These are phyloP conservation scores for Fusarium sp. DNA, from an alignment of 2,329 filamentous ascomycete genomes.

Conservation along the genomic window DNA sequence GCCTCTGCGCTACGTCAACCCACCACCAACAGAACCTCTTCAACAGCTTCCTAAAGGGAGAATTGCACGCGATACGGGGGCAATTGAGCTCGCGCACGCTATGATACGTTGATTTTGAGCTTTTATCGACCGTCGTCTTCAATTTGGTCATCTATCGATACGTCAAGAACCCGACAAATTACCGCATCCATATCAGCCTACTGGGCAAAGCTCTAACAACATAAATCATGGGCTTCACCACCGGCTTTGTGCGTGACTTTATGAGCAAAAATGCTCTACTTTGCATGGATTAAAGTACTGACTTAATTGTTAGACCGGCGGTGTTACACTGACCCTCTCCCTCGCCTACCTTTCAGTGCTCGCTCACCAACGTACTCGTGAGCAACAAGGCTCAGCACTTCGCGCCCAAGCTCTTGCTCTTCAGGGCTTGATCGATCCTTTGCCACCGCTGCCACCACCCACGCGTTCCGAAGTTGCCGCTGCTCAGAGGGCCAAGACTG, in stretches of 20 bases:
- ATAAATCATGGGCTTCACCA: conserved; percentile 74
- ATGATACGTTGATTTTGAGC: conserved; percentile 48
- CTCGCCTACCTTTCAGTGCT: conserved; percentile 77
- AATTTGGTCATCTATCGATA: conserved; percentile 37
- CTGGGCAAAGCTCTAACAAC: conserved; percentile 40
- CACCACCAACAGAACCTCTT: conserved; percentile 42
- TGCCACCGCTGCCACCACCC: conserved; percentile 59
- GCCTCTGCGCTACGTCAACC: conserved; percentile 46
- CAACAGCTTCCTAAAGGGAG: conserved; percentile 28
- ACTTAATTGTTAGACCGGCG: conserved; percentile 68
- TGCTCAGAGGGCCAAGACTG: conserved; percentile 64
- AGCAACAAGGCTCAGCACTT: conserved; percentile 66
- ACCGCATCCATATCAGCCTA: conserved; percentile 46
- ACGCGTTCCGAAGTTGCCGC: conserved; percentile 63
- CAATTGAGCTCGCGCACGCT: conserved; percentile 47
- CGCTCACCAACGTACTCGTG: conserved; percentile 75
- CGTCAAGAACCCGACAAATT: conserved; percentile 41
- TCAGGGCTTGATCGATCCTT: conserved; percentile 62
- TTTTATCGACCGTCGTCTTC: conserved; percentile 25
- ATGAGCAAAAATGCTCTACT: background rate
- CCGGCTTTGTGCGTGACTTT: conserved; percentile 74
- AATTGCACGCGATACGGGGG: conserved; percentile 35
- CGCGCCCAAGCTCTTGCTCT: conserved; percentile 67
- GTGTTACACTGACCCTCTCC: conserved; percentile 79
- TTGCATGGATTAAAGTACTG: conserved; percentile 4